phyloP scores from a whole-genome alignment of 2,329 filamentous ascomycete genomes.

The Colletotrichum noveboracense region DNA sequence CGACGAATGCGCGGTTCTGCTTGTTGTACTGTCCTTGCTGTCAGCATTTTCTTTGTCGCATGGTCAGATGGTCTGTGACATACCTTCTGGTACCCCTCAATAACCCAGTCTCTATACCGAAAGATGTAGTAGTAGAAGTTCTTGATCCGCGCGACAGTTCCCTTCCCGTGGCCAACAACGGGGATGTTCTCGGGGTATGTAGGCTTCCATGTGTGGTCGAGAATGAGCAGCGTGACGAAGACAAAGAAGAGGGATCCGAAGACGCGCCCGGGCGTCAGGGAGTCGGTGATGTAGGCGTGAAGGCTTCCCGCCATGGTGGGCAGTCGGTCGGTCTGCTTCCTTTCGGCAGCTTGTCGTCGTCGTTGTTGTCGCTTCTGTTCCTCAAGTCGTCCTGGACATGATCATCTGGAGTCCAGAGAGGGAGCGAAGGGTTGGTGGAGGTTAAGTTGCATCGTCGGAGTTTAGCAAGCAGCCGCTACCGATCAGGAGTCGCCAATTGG shows the following conservation, averaged over 20 bases:
- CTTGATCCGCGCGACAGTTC: conserved; percentile 39
- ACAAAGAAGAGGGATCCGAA: conserved; percentile 33
- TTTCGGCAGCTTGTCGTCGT: not conserved
- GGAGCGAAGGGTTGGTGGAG: not conserved
- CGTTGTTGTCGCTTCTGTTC: not conserved
- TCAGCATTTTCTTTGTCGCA: not conserved
- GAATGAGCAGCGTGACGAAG: conserved; percentile 40
- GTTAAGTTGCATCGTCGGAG: not conserved
- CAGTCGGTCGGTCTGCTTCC: not conserved
- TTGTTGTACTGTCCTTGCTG: conserved; percentile 41
- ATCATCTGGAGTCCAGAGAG: not conserved
- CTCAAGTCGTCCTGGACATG: not conserved
- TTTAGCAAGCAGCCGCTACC: not conserved
- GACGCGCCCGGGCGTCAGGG: conserved; percentile 34
- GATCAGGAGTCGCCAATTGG: not conserved
- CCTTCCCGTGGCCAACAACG: conserved; percentile 42
- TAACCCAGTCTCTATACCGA: conserved; percentile 43
- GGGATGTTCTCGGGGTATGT: conserved; percentile 44
- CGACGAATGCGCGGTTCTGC: conserved; percentile 43
- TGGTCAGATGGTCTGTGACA: not conserved
- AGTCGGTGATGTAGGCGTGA: conserved; percentile 30
- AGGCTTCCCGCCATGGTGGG: conserved; percentile 19
- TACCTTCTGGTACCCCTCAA: conserved; percentile 48
- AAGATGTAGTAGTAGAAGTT: conserved; percentile 45
- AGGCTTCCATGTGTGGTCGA: conserved; percentile 44